These are phyloP conservation scores for Mortierella sp. DNA, from an alignment of 371 early-diverging fungal species.

Conservation along the genomic window DNA sequence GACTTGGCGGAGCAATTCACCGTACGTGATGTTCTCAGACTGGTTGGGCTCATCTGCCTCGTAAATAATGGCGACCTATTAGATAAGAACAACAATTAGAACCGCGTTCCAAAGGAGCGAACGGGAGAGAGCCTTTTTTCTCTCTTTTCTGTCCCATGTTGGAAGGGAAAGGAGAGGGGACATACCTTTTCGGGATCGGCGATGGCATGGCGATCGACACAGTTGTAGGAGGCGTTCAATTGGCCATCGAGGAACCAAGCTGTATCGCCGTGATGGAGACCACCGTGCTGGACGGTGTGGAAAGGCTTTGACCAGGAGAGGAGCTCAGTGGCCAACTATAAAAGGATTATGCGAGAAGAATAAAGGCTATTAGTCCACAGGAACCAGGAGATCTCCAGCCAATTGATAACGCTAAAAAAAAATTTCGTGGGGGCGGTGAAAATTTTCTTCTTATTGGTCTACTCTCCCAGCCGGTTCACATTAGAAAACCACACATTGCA, in stretches of 20 bases:
- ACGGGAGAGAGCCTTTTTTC: not conserved
- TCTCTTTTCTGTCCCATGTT: not conserved
- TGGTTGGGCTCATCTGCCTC: slow-evolving; percentile 90
- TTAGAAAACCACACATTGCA: no score
- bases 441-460: not conserved
- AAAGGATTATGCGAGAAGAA: not conserved
- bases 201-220: slow-evolving; percentile 95
- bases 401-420: not conserved
- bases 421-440: not conserved
- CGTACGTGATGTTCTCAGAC: slow-evolving; percentile 84
- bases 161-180: not conserved
- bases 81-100: slow-evolving; percentile 90
- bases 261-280: slow-evolving; percentile 82
- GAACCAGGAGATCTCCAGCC: not conserved
- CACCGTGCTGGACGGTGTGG: slow-evolving; percentile 71
- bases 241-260: slow-evolving; percentile 95
- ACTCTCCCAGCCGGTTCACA: not conserved
- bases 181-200: slow-evolving; percentile 72
- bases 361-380: not conserved
- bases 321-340: slow-evolving; percentile 76
- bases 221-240: slow-evolving; percentile 96
- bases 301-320: slow-evolving; percentile 87
- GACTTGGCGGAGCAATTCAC: slow-evolving; percentile 85
- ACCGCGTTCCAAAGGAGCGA: not conserved
- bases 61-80: slow-evolving; percentile 92